Base-by-base conservation (phyloP, 2,329 filamentous ascomycete genomes). In the Stagonosporopsis vannaccii region DNA sequence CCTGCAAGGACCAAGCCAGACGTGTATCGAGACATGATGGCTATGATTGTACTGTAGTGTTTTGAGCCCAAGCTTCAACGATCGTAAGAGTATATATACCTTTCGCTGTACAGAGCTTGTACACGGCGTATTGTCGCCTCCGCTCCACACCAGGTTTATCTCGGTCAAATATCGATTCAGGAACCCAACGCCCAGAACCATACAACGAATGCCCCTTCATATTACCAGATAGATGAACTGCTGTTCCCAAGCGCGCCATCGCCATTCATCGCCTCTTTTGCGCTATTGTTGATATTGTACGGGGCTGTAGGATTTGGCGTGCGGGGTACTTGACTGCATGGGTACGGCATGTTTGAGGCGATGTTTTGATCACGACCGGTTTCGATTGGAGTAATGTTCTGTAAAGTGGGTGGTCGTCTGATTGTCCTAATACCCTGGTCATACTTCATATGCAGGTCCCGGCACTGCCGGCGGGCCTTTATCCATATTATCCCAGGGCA, bases 401-500 rank as follows among this genome's bases (percentile, higher is more conserved):
- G 25, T 45, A 50, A 19, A 32, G 25, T 47, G 37, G 30, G 30
- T 37, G 25, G 43, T 43, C 47, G 41, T 26, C 35, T 51, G 47
- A 56, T 56, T 42, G 53, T 13, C 53, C 42, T 39, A 28, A 13
- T 15, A 51, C 25, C 47, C 42, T 39, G 19, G 42, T 43, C 42
- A 20, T 23, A 7, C 19, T 42, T 43, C 6, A 41, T 42, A 56
- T 48, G 53, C 53, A 56, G 42, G 53, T 56, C 47, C 52, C 47
- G 47, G n/a, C 26, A 36, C n/a, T 40, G 33, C 53, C 53, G 53
- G 28, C 53, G 53, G 53, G 47, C 53, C 53, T 56, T 51, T 40
- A 47, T 26, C 53, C 53, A 56, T 43, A 56, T 51, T 56, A 51
- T 23, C 36, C 36, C 47, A 25, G 47, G 30, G 36, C 37, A 26